Base-by-base conservation (phyloP, 805 yeast species). In the Cyberlindnera petersonii region DNA sequence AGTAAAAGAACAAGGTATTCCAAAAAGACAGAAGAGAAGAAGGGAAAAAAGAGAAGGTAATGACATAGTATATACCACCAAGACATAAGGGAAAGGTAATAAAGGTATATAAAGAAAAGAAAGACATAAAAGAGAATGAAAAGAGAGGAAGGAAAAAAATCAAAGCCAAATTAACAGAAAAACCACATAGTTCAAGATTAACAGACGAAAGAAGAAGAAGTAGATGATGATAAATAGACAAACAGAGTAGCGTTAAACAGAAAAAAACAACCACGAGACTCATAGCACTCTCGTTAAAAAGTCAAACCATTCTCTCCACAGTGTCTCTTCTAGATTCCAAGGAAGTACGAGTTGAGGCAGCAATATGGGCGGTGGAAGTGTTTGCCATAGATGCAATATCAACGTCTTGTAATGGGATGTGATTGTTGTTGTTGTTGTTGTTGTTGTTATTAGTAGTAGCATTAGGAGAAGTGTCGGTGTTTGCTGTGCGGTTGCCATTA, bases 301-400 rank as follows among this genome's bases (percentile, higher is more conserved):
- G 17, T 39, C 35, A 42, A 22, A 37, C 49, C 44, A 47, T 17
- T 10, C 42, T 31, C 21, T 47, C 51, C 2, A 45, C 45, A 8
- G 37, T 28, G 6, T 42, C 40, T 34, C 48, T 42, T 28, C 40
- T 37, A 2, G 24, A 19, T 22, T 33, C 41, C 5, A 11, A 24
- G 13, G 23, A 9, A 15, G 34, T 20, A 14, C 20, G 24, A 5
- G 5, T 16, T n/a, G n/a, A n/a, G n/a, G n/a, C n/a, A n/a, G n/a
- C n/a, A n/a, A n/a, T n/a, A n/a, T n/a, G n/a, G n/a, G n/a, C n/a
- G 6, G 26, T 6, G 26, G 18, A 21, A 26, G 19, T 8, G 23
- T 11, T 6, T 20, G 24, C 7, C 5, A 31, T 7, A 15, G 20
- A 27, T 24, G 33, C 26, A 19, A 31, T 24, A 21, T 31, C 33